Evolutionary conservation across 495 filamentous ascomycete species (phyloP).

Genomic region (Achaetomiella virescens): DNA sequence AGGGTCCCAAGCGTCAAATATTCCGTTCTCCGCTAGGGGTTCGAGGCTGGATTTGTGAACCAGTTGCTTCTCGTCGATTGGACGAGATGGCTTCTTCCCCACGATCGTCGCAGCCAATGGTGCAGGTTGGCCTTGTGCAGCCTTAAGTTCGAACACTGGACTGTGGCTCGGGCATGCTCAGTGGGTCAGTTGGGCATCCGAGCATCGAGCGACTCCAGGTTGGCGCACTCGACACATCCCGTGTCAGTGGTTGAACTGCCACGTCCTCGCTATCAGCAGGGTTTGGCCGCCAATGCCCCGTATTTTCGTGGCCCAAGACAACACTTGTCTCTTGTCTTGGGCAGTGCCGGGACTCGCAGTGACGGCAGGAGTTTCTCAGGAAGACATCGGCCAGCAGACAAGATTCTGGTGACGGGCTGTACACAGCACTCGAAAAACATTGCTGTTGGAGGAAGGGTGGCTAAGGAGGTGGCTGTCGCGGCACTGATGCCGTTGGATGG

Average conservation of each 20-base stretch:
- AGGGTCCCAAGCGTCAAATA: not conserved
- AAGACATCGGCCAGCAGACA: not conserved
- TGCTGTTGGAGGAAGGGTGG: too few species aligned
- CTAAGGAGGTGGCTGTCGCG: not conserved
- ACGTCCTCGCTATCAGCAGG: slow-evolving; percentile 19
- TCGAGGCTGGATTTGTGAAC: not conserved
- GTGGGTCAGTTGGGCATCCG: slow-evolving; percentile 25
- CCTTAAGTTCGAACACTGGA: not conserved
- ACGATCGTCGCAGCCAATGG: slow-evolving; percentile 10
- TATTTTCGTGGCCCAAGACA: slow-evolving; percentile 16
- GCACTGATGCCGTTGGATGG: not conserved
- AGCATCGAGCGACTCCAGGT: slow-evolving; percentile 14
- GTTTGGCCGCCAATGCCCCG: slow-evolving; percentile 7
- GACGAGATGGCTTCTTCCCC: slow-evolving; percentile 6
- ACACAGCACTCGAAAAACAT: not conserved
- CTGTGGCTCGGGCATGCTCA: slow-evolving; percentile 5
- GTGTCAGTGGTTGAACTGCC: slow-evolving; percentile 14
- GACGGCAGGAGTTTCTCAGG: too few species aligned
- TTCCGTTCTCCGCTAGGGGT: not conserved
- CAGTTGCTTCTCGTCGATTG: not conserved
- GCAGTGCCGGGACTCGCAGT: not conserved
- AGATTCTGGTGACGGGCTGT: not conserved
- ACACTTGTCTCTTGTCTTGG: not conserved
- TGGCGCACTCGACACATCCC: not conserved
- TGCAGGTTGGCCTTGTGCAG: not conserved